Evolutionary conservation across 2,329 filamentous ascomycete species (phyloP).

Genomic region (Fusarium subtropicale): DNA sequence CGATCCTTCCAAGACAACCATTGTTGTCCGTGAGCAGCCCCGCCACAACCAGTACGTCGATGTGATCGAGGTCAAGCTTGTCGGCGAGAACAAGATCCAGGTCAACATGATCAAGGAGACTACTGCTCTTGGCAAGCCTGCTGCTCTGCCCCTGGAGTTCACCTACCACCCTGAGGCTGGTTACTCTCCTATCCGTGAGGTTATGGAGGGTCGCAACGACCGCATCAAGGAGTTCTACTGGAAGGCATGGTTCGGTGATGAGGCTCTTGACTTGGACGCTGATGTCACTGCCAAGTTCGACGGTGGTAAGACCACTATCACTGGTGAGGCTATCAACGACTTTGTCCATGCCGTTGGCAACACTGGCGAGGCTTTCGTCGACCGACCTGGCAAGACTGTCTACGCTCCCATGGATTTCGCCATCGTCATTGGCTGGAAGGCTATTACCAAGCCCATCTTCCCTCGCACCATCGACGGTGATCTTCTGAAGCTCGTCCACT

Average conservation of each 20-base stretch:
- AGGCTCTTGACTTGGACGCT: slow-evolving; percentile 83
- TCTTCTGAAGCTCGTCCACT: slow-evolving; percentile 92
- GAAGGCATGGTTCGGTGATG: slow-evolving; percentile 94
- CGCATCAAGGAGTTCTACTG: slow-evolving; percentile 99
- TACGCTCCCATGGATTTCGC: slow-evolving; percentile 99
- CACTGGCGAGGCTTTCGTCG: slow-evolving; percentile 96
- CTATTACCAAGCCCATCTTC: slow-evolving; percentile 99
- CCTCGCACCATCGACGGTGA: slow-evolving; percentile 96
- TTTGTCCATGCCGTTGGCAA: slow-evolving; percentile 99
- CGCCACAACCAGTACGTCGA: slow-evolving; percentile 87
- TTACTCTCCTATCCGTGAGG: slow-evolving; percentile 96
- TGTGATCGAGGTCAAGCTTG: slow-evolving; percentile 86
- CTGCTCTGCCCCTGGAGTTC: slow-evolving; percentile 88
- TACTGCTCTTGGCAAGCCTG: slow-evolving; percentile 83
- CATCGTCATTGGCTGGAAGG: slow-evolving; percentile 98
- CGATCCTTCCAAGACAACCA: slow-evolving; percentile 83
- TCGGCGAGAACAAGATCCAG: slow-evolving; percentile 80
- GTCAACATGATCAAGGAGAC: slow-evolving; percentile 95
- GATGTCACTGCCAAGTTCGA: slow-evolving; percentile 89
- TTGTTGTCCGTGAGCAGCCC: slow-evolving; percentile 88
- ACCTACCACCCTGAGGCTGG: slow-evolving; percentile 94
- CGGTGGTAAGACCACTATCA: slow-evolving; percentile 88
- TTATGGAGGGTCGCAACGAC: slow-evolving; percentile 96
- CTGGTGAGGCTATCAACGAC: slow-evolving; percentile 93
- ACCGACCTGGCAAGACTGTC: slow-evolving; percentile 92